phyloP scores from a whole-genome alignment of 2,329 filamentous ascomycete genomes.

The Xylaria arbuscula region DNA sequence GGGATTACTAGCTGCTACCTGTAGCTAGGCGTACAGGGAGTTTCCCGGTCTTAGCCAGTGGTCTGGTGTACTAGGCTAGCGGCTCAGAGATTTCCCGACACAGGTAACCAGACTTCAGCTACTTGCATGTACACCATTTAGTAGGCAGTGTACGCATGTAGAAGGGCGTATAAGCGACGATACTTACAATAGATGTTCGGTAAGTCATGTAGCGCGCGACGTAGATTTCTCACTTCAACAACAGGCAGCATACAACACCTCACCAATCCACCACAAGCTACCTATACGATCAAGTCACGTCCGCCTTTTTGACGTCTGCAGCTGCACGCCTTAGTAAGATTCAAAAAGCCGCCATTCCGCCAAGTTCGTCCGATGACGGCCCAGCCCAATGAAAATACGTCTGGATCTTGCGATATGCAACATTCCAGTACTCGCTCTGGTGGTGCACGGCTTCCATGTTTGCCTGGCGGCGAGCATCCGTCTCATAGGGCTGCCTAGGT shows the following conservation, averaged over 20 bases:
- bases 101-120: background rate
- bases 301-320: constrained; percentile 23
- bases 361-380: constrained; percentile 25
- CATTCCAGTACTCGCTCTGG: background rate
- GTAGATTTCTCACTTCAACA: constrained; percentile 1
- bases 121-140: background rate
- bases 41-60: no score
- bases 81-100: no score
- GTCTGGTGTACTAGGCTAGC: no score
- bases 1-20: background rate
- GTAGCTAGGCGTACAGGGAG: background rate
- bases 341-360: constrained; percentile 18
- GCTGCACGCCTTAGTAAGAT: constrained; percentile 44
- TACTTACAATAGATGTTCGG: no score
- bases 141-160: background rate
- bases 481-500: background rate
- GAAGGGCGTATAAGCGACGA: background rate
- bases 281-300: background rate
- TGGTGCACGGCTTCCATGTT: constrained; percentile 1
- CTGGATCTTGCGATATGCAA: background rate
- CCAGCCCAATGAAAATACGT: constrained; percentile 28
- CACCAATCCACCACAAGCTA: constrained; percentile 7
- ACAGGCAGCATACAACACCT: constrained; percentile 17
- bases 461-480: background rate
- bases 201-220: background rate